Conservation (phyloP, 768 basidiomycete species). For the Mycena rebaudengoi region DNA sequence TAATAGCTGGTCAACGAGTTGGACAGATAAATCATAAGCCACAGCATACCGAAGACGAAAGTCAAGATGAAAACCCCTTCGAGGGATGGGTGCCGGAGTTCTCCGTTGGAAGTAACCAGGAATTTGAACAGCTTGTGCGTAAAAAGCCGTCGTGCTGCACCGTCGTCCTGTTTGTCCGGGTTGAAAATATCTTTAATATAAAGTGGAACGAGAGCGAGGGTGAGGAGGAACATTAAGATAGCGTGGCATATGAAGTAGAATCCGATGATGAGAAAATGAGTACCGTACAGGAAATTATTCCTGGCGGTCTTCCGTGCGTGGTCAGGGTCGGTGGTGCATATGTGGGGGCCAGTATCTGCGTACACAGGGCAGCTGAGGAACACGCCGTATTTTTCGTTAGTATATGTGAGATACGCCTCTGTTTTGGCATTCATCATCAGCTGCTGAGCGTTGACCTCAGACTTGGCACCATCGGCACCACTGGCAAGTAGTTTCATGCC, state of each 20-base stretch:
- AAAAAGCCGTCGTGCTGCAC: constrained; percentile 11
- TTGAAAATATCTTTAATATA: constrained; percentile 13
- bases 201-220: not conserved
- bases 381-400: not conserved
- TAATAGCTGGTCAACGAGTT: not conserved
- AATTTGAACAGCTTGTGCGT: not conserved
- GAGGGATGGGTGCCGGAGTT: not conserved
- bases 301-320: not conserved
- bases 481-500: constrained; percentile 2
- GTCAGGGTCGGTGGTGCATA: no score
- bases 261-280: not conserved
- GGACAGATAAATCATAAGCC: not conserved
- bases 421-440: constrained; percentile 2
- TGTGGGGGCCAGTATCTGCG: no score
- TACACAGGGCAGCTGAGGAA: not conserved
- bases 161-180: constrained; percentile 21
- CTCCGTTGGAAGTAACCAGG: not conserved
- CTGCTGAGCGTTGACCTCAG: not conserved
- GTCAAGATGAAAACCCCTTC: constrained; percentile 6
- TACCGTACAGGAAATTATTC: constrained; percentile 3
- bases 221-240: not conserved
- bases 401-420: no score
- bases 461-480: constrained; percentile 1
- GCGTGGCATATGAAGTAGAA: not conserved
- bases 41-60: constrained; percentile 11